These are phyloP conservation scores for Rhynchosporium graminicola DNA, from an alignment of 2,329 filamentous ascomycete genomes.

Conservation along the genomic window DNA sequence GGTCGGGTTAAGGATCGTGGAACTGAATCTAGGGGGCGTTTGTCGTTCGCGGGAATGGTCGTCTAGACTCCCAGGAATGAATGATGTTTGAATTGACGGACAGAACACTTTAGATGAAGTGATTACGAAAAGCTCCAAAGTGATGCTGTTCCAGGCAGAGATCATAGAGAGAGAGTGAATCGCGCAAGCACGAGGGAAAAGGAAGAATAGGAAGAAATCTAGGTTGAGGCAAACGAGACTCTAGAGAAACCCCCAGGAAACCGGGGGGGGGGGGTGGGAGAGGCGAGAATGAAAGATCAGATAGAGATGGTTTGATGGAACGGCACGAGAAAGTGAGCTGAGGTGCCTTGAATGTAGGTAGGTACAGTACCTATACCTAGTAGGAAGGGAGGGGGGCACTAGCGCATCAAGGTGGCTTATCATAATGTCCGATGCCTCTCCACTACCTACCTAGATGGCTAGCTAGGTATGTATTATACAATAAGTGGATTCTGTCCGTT, in stretches of 20 bases:
- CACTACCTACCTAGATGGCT: too few relatives aligned
- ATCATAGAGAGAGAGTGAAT: conserved; percentile 3
- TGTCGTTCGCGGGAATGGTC: not conserved
- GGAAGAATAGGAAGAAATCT: not conserved
- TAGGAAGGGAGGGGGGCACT: too few relatives aligned
- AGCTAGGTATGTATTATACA: too few relatives aligned
- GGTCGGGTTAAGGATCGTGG: conserved; percentile 21
- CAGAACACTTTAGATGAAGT: not conserved
- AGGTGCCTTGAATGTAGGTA: not conserved
- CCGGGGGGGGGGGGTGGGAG: not conserved
- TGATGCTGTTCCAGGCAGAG: not conserved
- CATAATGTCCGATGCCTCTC: too few relatives aligned
- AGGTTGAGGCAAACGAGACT: conserved; percentile 2
- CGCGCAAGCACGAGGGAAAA: conserved; percentile 13
- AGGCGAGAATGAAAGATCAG: too few relatives aligned
- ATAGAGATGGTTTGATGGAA: not conserved
- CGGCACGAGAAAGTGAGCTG: not conserved
- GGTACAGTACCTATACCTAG: too few relatives aligned
- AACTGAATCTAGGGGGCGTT: conserved; percentile 15
- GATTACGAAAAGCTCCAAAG: not conserved
- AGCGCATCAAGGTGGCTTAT: too few relatives aligned
- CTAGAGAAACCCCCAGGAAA: not conserved
- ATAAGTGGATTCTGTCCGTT: too few relatives aligned
- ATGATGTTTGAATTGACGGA: not conserved
- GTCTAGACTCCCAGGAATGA: not conserved